Evolutionary conservation across 1,284 basidiomycete species (phyloP).

Genomic region (Schizophyllum commune): DNA sequence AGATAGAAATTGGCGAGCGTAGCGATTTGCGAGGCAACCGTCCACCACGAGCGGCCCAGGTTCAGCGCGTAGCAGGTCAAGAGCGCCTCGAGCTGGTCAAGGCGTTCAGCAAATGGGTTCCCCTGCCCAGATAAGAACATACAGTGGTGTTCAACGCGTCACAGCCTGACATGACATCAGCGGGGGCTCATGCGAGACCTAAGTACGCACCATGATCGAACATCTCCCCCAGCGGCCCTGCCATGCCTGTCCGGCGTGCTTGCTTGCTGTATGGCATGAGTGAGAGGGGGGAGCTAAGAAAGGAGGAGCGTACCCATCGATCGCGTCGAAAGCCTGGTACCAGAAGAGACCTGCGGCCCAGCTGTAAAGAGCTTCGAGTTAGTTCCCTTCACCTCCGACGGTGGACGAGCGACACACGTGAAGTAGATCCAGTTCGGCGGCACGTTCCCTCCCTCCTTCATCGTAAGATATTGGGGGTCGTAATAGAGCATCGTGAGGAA

Average conservation of each 20-base stretch:
- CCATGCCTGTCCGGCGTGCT: constrained; percentile 91
- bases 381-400: neutral
- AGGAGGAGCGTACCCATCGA: constrained; percentile 59
- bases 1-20: constrained; percentile 94
- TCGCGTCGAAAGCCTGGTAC: constrained; percentile 88
- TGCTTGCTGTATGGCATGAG: constrained; percentile 63
- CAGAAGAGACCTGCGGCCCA: constrained; percentile 87
- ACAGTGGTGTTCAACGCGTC: constrained; percentile 95
- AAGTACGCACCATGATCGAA: constrained; percentile 82
- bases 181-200: neutral
- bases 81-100: constrained; percentile 70
- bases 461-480: constrained; percentile 69
- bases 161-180: constrained; percentile 43
- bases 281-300: constrained; percentile 1
- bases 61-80: constrained; percentile 83
- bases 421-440: constrained; percentile 84
- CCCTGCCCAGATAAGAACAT: constrained; percentile 15
- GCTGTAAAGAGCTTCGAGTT: constrained; percentile 27
- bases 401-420: constrained; percentile 43
- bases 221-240: constrained; percentile 91
- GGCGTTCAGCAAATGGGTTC: neutral
- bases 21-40: constrained; percentile 79
- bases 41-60: constrained; percentile 94
- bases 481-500: constrained; percentile 78
- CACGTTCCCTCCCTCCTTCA: constrained; percentile 52